Conservation (phyloP, 768 basidiomycete species). For the Polyporus arcularius region DNA sequence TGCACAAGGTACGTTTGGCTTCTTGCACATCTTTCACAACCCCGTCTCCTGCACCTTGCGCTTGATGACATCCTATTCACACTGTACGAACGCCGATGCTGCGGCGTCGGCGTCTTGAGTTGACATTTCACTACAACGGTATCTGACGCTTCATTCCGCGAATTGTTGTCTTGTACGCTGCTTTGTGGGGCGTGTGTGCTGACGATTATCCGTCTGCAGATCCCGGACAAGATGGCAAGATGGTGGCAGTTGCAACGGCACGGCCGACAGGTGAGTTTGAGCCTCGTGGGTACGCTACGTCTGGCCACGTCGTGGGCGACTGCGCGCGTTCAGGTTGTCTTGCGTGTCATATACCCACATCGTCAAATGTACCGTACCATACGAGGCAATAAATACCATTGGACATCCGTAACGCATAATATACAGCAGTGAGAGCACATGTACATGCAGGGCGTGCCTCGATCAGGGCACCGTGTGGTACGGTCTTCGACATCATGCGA, state of each 20-base stretch:
- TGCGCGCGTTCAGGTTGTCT: too few relatives aligned
- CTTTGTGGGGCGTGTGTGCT: not conserved
- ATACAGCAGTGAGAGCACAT: not conserved
- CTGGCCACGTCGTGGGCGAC: too few relatives aligned
- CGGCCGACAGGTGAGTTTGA: not conserved
- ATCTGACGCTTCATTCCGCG: conserved; percentile 54
- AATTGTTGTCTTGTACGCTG: too few relatives aligned
- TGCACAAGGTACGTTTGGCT: conserved; percentile 22
- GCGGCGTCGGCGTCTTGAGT: conserved; percentile 50
- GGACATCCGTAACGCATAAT: too few relatives aligned
- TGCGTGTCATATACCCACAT: too few relatives aligned
- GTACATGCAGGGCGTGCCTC: not conserved
- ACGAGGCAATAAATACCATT: too few relatives aligned
- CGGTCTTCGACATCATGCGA: not conserved
- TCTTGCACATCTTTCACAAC: conserved; percentile 14
- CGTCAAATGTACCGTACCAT: too few relatives aligned
- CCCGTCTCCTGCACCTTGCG: conserved; percentile 48
- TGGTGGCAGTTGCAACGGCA: not conserved
- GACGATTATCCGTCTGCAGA: not conserved
- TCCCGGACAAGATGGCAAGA: not conserved
- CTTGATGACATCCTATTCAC: conserved; percentile 53
- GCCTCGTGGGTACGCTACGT: too few relatives aligned
- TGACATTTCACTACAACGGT: conserved; percentile 74
- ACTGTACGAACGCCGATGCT: conserved; percentile 65
- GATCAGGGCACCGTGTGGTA: not conserved